A percentile compares a stretch with the other conserved stretches of the same genome.
phyloP scores from a whole-genome alignment of 1,284 basidiomycete genomes.

The Rhizoctonia solani region DNA sequence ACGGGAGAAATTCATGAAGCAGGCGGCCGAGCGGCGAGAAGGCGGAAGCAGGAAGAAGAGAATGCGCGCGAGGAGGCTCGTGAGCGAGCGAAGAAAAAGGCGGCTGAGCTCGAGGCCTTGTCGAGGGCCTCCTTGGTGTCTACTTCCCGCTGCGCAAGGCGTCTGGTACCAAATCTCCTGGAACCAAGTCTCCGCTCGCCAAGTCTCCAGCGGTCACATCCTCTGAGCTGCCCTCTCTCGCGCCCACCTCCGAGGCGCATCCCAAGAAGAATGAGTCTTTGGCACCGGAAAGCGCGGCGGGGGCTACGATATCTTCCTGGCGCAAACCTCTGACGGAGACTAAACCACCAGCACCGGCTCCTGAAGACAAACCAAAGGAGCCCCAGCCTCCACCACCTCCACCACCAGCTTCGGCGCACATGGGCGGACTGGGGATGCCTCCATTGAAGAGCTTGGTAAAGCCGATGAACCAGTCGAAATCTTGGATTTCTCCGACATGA shows the following conservation, averaged over 20 bases:
- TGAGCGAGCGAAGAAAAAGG: conserved; percentile 84
- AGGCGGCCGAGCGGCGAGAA: conserved; percentile 83
- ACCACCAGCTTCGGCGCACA: background rate
- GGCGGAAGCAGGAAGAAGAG: conserved; percentile 81
- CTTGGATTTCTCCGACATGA: conserved; percentile 76
- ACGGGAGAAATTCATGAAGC: conserved; percentile 84
- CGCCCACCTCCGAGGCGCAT: background rate
- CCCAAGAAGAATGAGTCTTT: background rate
- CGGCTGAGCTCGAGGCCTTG: conserved; percentile 79
- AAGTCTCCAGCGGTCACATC: conserved; percentile 10
- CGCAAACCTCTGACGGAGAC: too few species aligned
- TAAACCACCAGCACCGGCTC: too few species aligned
- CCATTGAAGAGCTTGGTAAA: conserved; percentile 19
- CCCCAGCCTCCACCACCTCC: background rate
- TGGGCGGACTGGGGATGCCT: conserved; percentile 1
- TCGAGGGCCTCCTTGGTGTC: conserved; percentile 52
- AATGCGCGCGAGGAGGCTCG: conserved; percentile 80
- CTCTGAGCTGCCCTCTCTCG: background rate
- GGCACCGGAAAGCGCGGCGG: background rate
- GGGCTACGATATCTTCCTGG: background rate
- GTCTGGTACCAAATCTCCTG: conserved; percentile 14
- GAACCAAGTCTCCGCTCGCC: conserved; percentile 16
- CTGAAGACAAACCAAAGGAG: background rate
- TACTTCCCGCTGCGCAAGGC: conserved; percentile 20
- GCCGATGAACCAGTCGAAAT: conserved; percentile 67